These are phyloP conservation scores for Colletotrichum sp. DNA, from an alignment of 2,329 filamentous ascomycete genomes.

Conservation along the genomic window DNA sequence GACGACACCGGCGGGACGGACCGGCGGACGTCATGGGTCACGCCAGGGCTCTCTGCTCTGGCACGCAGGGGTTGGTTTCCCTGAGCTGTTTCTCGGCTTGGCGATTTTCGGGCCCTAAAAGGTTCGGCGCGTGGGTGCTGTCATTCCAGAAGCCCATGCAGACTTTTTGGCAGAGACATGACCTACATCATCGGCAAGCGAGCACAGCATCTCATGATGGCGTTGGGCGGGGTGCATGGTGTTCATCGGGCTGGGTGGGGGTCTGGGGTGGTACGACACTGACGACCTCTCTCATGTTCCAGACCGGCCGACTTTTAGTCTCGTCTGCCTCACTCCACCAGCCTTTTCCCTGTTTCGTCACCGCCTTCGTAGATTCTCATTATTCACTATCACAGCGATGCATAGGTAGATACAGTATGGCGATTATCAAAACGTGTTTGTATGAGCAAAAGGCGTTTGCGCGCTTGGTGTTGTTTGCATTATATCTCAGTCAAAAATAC, in stretches of 20 bases:
- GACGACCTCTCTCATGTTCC: neutral
- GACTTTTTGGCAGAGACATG: neutral
- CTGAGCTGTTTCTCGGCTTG: neutral
- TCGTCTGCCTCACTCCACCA: neutral
- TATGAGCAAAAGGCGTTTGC: neutral
- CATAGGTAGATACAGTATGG: neutral
- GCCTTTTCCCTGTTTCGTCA: neutral
- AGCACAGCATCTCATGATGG: neutral
- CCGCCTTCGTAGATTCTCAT: neutral
- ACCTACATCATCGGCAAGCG: neutral
- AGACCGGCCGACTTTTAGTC: neutral
- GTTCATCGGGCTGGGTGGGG: neutral
- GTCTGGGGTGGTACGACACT: neutral
- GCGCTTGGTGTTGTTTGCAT: neutral
- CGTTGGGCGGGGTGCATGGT: neutral
- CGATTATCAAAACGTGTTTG: neutral
- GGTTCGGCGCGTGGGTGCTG: neutral
- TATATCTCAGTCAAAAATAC: neutral
- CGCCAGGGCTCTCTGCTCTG: neutral
- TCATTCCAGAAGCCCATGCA: neutral
- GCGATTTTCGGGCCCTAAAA: neutral
- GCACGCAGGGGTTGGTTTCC: neutral
- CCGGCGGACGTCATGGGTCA: slow-evolving; percentile 12
- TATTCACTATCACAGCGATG: neutral
- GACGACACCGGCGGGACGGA: neutral